These are phyloP conservation scores for Dictyostelium capitatum DNA, from an alignment of 78 protist species.

Conservation along the genomic window DNA sequence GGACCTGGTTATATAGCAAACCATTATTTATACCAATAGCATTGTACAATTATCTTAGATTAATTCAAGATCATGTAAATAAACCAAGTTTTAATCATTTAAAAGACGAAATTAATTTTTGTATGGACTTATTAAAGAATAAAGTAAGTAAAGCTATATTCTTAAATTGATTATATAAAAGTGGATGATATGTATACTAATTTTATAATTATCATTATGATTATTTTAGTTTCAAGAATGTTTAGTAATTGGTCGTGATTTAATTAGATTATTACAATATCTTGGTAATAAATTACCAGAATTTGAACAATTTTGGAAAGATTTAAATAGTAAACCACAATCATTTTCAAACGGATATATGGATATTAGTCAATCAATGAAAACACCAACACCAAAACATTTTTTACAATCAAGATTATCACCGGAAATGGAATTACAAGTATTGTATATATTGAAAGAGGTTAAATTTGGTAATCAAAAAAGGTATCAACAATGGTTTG, in stretches of 20 bases:
- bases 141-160: slow-evolving; percentile 24
- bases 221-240: slow-evolving; percentile 61
- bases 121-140: slow-evolving; percentile 61
- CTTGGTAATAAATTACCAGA: slow-evolving; percentile 50
- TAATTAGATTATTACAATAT: slow-evolving; percentile 80
- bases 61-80: slow-evolving; percentile 76
- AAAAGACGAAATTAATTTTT: slow-evolving; percentile 51
- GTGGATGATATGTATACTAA: not conserved
- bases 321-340: slow-evolving; percentile 33
- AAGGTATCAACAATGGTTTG: slow-evolving; percentile 89
- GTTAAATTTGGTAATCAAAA: slow-evolving; percentile 88
- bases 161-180: too few species aligned
- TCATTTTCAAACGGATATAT: slow-evolving; percentile 4
- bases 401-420: slow-evolving; percentile 71
- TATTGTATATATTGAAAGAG: slow-evolving; percentile 75
- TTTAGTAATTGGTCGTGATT: slow-evolving; percentile 82
- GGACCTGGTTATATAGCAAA: slow-evolving; percentile 42
- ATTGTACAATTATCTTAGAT: slow-evolving; percentile 48
- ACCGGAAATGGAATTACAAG: slow-evolving; percentile 87
- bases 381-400: slow-evolving; percentile 75
- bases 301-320: slow-evolving; percentile 80
- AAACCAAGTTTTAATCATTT: not conserved
- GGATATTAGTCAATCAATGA: slow-evolving; percentile 42
- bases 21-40: slow-evolving; percentile 61
- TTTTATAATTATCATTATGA: not conserved